Evolutionary conservation across 2,329 filamentous ascomycete genomes (phyloP), one percentile per base, ranked within the genome.

Genomic region (Plenodomus lindquistii): DNA sequence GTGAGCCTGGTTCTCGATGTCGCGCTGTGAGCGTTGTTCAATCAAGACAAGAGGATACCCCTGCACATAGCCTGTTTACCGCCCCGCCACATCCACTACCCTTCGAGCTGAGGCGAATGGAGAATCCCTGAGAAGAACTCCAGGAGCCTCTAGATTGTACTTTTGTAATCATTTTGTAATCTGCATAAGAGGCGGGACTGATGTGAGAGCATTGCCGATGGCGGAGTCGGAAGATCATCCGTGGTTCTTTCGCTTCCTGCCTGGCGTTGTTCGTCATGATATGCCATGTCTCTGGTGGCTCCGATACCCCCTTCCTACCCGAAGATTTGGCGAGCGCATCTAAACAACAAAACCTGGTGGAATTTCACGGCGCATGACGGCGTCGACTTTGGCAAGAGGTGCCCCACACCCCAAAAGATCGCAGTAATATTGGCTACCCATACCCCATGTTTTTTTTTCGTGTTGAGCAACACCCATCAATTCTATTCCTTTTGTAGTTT

Each of bases 1-100:
- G 94, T 99, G 73, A 97, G 93, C 80, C 81, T 99, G 67, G 94
- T 99, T 65, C 86, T 99, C 66, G 94, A 99, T 79, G 93, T 97
- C 66, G 77, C 83, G 52, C 75, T 87, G 72, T 87, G 78, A 76
- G 63, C 55, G 41, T 24, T 40, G 46, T 40, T 50, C 35, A 45
- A 53, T 39, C 54, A 54, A 47, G 46, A 60, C 37, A 48, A 56
- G 52, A 55, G 52, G 52, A 62, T 61, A 65, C 55, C 53, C 54
- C 44, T 55, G 60, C 57, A 54, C 57, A 62, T 57, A 59, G 55
- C 54, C 52, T 58, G 53, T 56, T 57, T 58, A 55, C 41, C 50
- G 52, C 45, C 46, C 54, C 54, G 52, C 58, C 51, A 62, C 62
- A 55, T 42, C 48, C 46, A 47, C 48, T 60, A 52, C 52, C 50